Evolutionary conservation across 495 filamentous ascomycete genomes (phyloP).

Genomic region (Amniculicola lignicola): DNA sequence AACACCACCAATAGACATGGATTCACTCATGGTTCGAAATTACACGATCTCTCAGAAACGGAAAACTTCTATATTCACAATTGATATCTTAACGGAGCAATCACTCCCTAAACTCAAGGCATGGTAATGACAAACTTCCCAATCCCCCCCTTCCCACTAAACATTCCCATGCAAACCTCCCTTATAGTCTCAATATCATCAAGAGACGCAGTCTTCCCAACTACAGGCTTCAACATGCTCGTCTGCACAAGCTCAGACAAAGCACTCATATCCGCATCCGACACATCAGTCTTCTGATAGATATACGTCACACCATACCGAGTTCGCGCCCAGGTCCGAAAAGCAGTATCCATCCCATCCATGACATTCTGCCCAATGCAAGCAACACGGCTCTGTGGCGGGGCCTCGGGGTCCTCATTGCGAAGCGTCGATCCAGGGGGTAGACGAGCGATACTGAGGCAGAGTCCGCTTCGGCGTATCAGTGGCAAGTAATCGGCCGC

Average conservation of each 20-base stretch:
- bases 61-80: no score
- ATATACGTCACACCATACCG: slow-evolving; percentile 44
- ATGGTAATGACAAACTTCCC: slow-evolving; percentile 57
- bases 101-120: no score
- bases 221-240: slow-evolving; percentile 48
- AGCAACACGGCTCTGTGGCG: no score
- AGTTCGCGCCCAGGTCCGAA: no score
- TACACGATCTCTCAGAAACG: no score
- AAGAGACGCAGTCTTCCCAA: slow-evolving; percentile 44
- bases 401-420: slow-evolving; percentile 38
- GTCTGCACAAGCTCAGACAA: slow-evolving; percentile 46
- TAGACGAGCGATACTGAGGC: background rate
- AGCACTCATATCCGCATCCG: slow-evolving; percentile 45
- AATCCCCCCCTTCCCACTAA: slow-evolving; percentile 52
- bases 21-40: no score
- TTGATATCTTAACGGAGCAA: no score
- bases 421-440: background rate
- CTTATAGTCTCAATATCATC: slow-evolving; percentile 49
- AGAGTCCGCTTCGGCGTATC: slow-evolving; percentile 35
- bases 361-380: no score
- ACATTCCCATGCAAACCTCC: slow-evolving; percentile 48
- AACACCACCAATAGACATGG: no score
- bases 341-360: no score
- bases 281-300: slow-evolving; percentile 43
- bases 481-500: slow-evolving; percentile 43